Base-by-base conservation (phyloP, 164 flowering plant genomes). In the Kalanchoe fedtschenkoi region DNA sequence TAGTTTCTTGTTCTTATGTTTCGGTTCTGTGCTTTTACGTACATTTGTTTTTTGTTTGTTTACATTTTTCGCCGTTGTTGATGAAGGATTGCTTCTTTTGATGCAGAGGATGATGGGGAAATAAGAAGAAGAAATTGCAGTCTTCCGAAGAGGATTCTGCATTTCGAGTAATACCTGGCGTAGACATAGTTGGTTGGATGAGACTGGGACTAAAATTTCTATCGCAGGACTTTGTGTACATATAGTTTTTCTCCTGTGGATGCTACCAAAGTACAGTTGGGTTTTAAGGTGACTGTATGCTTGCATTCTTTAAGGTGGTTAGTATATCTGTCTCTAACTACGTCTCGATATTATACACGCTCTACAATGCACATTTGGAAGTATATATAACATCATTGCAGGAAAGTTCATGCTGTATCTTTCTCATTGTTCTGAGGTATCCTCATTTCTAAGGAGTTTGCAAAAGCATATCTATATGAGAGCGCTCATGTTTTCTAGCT, bases 171-270 rank as follows among this genome's bases (percentile, higher is more conserved):
- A 19, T 7, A 22, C 24, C 6, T 47, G 54, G 54, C 28, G 11
- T 22, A 47, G 29, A 8, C 26, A 13, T 21, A 10, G 28, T 21
- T 22, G 13, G 14, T 21, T 47, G 53, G 53, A 7, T 46, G 54
- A 29, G 54, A 19, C 54, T 47, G 14, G 24, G 28, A 47, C 54
- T 1, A 22, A 47, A 14, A 47, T 47, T 47, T 22, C 22, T 6
- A 14, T 47, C 54, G 10, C 13, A 47, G 54, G 54, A 37, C 8
- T n/a, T n/a, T 37, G 39, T 21, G 28, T 47, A 19, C 54, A 22
- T 47, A 24, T 47, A 47, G 54, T 47, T 43, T 21, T 22, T 47
- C 54, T 47, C 29, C 54, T 47, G 54, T 47, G 54, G 39, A 47
- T 3, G 54, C 54, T 21, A 47, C 54, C 54, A 47, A 22, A 37